These are phyloP conservation scores for Nakazawaea ernobii DNA, from an alignment of 805 yeast genomes.

Conservation along the genomic window DNA sequence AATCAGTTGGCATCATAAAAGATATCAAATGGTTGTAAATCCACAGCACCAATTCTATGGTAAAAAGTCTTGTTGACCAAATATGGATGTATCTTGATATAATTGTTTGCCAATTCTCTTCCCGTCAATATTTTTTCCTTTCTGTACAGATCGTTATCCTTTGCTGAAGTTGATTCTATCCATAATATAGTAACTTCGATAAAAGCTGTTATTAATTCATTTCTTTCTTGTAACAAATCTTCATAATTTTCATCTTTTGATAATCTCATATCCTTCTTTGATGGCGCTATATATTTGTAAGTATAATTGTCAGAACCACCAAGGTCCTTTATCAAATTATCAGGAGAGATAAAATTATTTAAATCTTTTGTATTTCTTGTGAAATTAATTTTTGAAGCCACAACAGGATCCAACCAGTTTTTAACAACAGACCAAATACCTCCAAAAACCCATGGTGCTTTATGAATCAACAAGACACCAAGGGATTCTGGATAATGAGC, in stretches of 20 bases:
- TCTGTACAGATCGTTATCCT: conserved; percentile 41
- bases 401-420: conserved; percentile 95
- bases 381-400: conserved; percentile 84
- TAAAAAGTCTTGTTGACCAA: conserved; percentile 71
- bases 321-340: conserved; percentile 59
- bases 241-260: conserved; percentile 40
- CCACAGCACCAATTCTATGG: conserved; percentile 65
- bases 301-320: conserved; percentile 69
- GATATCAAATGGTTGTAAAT: conserved; percentile 7
- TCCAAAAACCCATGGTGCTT: conserved; percentile 95
- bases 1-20: conserved; percentile 12
- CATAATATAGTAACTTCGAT: conserved; percentile 67
- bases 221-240: conserved; percentile 45
- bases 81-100: conserved; percentile 70
- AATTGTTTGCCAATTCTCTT: conserved; percentile 52
- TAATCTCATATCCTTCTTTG: conserved; percentile 47
- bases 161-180: conserved; percentile 59
- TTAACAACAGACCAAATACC: conserved; percentile 92
- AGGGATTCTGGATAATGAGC: conserved; percentile 95
- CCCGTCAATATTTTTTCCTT: conserved; percentile 51
- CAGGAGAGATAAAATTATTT: conserved; percentile 49
- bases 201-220: conserved; percentile 45
- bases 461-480: conserved; percentile 78
- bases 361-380: conserved; percentile 69
- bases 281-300: conserved; percentile 58